Conservation (phyloP, 805 yeast genomes). For the Nakazawaea molendinolei region DNA sequence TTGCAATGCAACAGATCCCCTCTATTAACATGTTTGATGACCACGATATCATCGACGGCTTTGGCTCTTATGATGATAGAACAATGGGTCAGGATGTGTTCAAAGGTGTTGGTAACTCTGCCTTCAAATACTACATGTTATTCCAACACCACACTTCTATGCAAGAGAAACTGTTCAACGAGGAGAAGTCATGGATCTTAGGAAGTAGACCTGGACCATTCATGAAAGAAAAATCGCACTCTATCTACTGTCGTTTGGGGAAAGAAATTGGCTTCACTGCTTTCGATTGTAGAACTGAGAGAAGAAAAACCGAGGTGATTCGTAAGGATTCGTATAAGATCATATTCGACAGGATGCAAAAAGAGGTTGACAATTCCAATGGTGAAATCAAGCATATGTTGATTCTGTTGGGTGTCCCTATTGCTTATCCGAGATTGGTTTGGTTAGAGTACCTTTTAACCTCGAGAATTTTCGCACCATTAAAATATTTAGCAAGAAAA, state of each 20-base stretch:
- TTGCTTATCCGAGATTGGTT: conserved; percentile 88
- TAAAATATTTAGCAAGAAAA: conserved; percentile 51
- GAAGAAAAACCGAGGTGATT: conserved; percentile 56
- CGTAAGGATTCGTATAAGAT: conserved; percentile 46
- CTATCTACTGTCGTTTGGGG: conserved; percentile 71
- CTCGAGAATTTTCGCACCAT: conserved; percentile 54
- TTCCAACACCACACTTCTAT: conserved; percentile 80
- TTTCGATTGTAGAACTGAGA: conserved; percentile 89
- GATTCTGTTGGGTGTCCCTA: conserved; percentile 89
- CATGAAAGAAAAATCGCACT: conserved; percentile 60
- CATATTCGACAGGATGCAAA: conserved; percentile 52
- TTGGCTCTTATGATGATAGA: conserved; percentile 74
- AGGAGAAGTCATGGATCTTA: conserved; percentile 54
- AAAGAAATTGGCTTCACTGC: conserved; percentile 66
- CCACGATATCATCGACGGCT: conserved; percentile 96
- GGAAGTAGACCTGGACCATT: conserved; percentile 58
- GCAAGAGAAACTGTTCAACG: conserved; percentile 30
- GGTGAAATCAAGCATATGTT: conserved; percentile 66
- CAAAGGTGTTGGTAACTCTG: conserved; percentile 64
- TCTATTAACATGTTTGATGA: conserved; percentile 85
- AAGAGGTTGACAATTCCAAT: conserved; percentile 45
- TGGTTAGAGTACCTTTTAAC: conserved; percentile 78
- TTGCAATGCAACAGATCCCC: conserved; percentile 79
- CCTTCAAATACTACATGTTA: conserved; percentile 81
- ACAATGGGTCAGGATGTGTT: conserved; percentile 74